Evolutionary conservation across 129 eudicot genomes (phyloP).

Genomic region (Gnaphalium uliginosum): DNA sequence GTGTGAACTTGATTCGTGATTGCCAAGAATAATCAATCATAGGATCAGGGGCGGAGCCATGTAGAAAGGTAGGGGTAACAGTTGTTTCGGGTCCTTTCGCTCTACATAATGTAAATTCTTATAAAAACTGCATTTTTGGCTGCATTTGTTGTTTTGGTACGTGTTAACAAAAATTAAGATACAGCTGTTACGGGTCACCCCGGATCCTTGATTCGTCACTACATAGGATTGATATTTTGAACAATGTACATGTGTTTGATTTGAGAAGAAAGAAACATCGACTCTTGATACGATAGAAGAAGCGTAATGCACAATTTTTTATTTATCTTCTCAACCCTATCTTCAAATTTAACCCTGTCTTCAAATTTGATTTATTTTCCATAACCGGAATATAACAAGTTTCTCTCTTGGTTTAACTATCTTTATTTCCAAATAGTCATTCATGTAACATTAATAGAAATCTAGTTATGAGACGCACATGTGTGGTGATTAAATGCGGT

Average conservation of each 20-base stretch:
- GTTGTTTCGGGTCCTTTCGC: too few species aligned
- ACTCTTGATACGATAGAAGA: not conserved
- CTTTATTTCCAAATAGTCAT: constrained; percentile 8
- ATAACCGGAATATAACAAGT: not conserved
- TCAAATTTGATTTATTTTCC: not conserved
- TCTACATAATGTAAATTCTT: too few species aligned
- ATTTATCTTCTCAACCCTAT: not conserved
- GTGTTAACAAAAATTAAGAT: too few species aligned
- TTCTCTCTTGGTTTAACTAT: constrained; percentile 8
- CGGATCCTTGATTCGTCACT: too few species aligned
- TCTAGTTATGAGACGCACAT: constrained; percentile 13
- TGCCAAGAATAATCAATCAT: too few species aligned
- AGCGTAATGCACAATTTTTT: not conserved
- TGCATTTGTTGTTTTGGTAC: too few species aligned
- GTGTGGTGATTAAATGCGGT: constrained; percentile 1
- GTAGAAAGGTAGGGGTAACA: too few species aligned
- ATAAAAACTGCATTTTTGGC: too few species aligned
- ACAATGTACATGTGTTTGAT: not conserved
- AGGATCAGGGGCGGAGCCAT: too few species aligned
- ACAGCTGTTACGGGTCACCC: too few species aligned
- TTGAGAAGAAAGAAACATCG: not conserved
- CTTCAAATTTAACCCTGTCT: too few species aligned
- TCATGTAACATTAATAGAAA: constrained; percentile 18
- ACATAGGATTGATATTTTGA: not conserved
- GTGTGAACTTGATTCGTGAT: too few species aligned